These are phyloP conservation scores for Termitomyces sp. DNA, from an alignment of 1,284 basidiomycete genomes.

Conservation along the genomic window DNA sequence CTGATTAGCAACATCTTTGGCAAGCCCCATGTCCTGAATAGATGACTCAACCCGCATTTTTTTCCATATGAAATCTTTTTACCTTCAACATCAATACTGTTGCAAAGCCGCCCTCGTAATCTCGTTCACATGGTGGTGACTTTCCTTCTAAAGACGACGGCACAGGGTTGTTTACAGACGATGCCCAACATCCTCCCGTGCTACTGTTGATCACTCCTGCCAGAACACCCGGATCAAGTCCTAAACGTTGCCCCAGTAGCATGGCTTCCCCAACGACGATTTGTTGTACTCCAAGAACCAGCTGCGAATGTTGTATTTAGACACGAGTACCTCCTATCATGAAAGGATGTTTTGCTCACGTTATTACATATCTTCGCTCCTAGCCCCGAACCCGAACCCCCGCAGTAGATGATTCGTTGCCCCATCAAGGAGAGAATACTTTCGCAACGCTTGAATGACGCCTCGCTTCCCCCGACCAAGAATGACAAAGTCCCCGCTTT, in stretches of 20 bases:
- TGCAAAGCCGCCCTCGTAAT: conserved; percentile 82
- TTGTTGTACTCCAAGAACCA: conserved; percentile 74
- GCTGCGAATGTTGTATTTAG: conserved; percentile 24
- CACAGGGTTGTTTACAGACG: conserved; percentile 85
- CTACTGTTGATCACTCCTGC: conserved; percentile 81
- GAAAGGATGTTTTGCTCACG: conserved; percentile 24
- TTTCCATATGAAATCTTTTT: not conserved
- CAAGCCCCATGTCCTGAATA: conserved; percentile 74
- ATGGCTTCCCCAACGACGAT: conserved; percentile 80
- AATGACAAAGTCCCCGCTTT: conserved; percentile 84
- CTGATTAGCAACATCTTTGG: conserved; percentile 52
- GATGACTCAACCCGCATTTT: conserved; percentile 9
- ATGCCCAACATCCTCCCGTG: conserved; percentile 81
- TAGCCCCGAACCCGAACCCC: conserved; percentile 79
- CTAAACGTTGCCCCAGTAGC: conserved; percentile 76
- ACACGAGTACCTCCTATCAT: not conserved
- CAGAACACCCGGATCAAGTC: conserved; percentile 68
- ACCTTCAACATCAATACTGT: conserved; percentile 85
- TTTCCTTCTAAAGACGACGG: conserved; percentile 66
- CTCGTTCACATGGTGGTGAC: conserved; percentile 76
- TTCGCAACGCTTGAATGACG: conserved; percentile 55
- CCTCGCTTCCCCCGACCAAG: conserved; percentile 76
- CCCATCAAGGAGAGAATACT: conserved; percentile 76
- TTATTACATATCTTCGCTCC: conserved; percentile 90
- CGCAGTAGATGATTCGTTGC: conserved; percentile 77